phyloP scores from a whole-genome alignment of 2,329 filamentous ascomycete species.

The Penicillium freii region DNA sequence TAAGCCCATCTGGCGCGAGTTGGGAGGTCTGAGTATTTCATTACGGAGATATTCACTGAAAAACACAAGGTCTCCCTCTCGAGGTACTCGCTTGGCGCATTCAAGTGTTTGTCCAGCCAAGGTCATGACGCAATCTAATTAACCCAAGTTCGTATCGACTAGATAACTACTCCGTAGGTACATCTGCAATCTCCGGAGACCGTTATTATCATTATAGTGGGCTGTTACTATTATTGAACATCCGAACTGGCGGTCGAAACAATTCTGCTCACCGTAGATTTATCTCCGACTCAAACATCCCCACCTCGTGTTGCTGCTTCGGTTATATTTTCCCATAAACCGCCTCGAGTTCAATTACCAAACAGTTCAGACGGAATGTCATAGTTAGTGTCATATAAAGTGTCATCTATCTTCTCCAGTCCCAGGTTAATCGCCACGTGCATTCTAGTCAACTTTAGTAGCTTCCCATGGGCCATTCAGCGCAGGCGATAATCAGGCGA shows the following conservation, averaged over 20 bases:
- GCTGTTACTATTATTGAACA: constrained; percentile 1
- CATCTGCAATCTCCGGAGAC: background rate
- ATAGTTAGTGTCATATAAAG: no score
- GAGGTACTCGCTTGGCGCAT: background rate
- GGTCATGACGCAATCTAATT: background rate
- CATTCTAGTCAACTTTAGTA: constrained; percentile 6
- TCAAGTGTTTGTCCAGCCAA: background rate
- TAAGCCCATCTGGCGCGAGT: background rate
- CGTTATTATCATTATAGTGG: background rate
- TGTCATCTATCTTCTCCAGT: background rate
- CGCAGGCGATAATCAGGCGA: background rate
- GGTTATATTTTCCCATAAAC: background rate
- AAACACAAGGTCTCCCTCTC: background rate
- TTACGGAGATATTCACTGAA: background rate
- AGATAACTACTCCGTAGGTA: no score
- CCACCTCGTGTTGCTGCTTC: background rate
- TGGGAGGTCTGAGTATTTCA: background rate
- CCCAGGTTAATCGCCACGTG: constrained; percentile 3
- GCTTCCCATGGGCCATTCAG: constrained; percentile 13
- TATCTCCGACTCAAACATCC: background rate
- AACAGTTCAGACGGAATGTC: background rate
- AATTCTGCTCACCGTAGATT: constrained; percentile 5
- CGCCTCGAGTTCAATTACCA: background rate
- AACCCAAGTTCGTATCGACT: background rate
- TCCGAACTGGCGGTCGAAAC: constrained; percentile 5